Evolutionary conservation across 2,329 filamentous ascomycete genomes (phyloP).

Genomic region (Hirsutella rhossiliensis): DNA sequence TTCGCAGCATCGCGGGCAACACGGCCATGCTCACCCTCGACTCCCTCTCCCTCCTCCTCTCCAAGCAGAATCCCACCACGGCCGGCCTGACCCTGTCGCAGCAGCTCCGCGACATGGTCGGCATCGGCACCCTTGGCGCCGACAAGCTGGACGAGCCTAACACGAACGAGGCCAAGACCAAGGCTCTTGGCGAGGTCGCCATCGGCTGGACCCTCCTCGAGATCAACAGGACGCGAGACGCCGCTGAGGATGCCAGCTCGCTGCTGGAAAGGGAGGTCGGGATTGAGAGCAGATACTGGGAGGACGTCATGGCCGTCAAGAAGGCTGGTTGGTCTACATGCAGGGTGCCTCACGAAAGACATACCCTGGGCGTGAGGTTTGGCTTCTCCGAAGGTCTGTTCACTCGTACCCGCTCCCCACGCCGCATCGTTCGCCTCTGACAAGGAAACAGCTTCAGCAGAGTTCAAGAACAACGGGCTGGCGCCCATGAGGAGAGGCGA

Average conservation of each 20-base stretch:
- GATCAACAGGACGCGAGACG: constrained; percentile 62
- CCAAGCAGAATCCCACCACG: constrained; percentile 65
- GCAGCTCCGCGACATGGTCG: constrained; percentile 56
- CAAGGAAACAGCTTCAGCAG: constrained; percentile 31
- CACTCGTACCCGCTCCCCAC: not conserved
- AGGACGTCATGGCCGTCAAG: constrained; percentile 68
- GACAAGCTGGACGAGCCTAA: constrained; percentile 52
- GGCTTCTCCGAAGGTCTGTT: constrained; percentile 64
- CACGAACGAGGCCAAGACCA: constrained; percentile 38
- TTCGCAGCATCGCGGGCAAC: constrained; percentile 27
- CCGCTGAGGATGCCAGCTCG: constrained; percentile 58
- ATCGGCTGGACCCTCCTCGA: constrained; percentile 70
- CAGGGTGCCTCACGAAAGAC: constrained; percentile 58
- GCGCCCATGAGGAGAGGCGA: constrained; percentile 65
- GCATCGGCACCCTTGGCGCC: constrained; percentile 61
- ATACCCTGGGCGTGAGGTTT: constrained; percentile 74
- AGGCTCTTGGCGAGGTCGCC: constrained; percentile 44
- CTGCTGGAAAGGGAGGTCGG: constrained; percentile 66
- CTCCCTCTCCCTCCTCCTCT: constrained; percentile 70
- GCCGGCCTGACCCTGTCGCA: constrained; percentile 60
- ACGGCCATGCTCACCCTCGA: constrained; percentile 62
- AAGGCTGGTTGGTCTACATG: constrained; percentile 81
- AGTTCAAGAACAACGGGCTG: constrained; percentile 59
- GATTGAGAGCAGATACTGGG: constrained; percentile 80
- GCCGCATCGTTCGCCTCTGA: constrained; percentile 12